Conservation (phyloP, 257 asterid genomes). For the Parsonsia alboflavescens region DNA sequence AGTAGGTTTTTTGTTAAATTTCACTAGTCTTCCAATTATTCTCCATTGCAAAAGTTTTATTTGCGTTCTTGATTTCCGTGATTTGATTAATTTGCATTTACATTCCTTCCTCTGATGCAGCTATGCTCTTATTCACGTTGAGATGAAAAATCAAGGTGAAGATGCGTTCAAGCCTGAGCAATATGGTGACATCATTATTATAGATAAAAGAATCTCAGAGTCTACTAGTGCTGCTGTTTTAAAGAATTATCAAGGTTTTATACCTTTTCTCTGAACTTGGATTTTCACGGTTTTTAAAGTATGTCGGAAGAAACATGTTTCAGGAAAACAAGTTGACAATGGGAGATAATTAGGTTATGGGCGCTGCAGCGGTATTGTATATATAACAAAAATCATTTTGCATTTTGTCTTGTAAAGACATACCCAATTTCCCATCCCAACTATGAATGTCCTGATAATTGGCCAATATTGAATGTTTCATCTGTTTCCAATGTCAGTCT, state of each 20-base stretch:
- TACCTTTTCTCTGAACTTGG: slow-evolving; percentile 3
- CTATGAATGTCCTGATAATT: too few species aligned
- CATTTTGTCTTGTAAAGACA: not conserved
- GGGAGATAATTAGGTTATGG: not conserved
- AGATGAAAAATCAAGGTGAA: slow-evolving; percentile 81
- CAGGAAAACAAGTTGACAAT: not conserved
- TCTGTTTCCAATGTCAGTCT: not conserved
- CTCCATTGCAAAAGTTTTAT: not conserved
- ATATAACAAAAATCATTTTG: not conserved
- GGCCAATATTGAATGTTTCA: not conserved
- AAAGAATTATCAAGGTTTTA: slow-evolving; percentile 71
- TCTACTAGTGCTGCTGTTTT: slow-evolving; percentile 50
- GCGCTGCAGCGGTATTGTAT: not conserved
- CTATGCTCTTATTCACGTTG: slow-evolving; percentile 78
- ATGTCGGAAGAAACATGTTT: not conserved
- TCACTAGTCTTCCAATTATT: not conserved
- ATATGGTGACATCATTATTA: slow-evolving; percentile 62
- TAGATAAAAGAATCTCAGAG: slow-evolving; percentile 78
- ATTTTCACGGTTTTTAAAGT: not conserved
- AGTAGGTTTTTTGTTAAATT: not conserved
- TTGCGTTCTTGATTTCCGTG: not conserved
- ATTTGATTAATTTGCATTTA: not conserved
- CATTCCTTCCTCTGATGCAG: slow-evolving; percentile 34
- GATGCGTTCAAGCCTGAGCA: slow-evolving; percentile 83
- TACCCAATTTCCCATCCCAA: not conserved